Evolutionary conservation across 163 green algal species (phyloP), one percentile per base, ranked within the genome.

Genomic region (Scenedesmus sp.): DNA sequence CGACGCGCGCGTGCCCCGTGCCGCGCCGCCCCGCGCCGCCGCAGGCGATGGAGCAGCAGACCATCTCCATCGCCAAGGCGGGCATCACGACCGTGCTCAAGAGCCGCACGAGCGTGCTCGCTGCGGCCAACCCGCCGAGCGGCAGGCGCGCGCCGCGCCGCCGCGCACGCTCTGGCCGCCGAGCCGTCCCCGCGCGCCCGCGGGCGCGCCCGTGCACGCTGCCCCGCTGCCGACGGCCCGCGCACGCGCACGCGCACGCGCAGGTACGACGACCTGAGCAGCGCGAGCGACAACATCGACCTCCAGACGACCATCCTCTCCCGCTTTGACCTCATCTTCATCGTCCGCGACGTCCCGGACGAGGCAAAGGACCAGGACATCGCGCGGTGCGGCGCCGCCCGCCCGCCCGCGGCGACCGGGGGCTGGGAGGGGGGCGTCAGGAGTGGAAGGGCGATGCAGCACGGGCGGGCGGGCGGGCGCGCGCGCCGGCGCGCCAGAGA

Each of bases 11-110:
- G n/a, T n/a, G n/a, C n/a, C n/a, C n/a, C n/a, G n/a, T n/a, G n/a
- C n/a, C n/a, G n/a, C n/a, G n/a, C n/a, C n/a, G n/a, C n/a, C n/a
- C n/a, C n/a, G n/a, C n/a, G n/a, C n/a, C n/a, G n/a, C n/a, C n/a
- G n/a, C n/a, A n/a, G n/a, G 96, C 96, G 53, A 99, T 99, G 96
- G 96, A 99, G 91, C 96, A 99, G 91, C 96, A 99, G 88, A 99
- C 96, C 36, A 99, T 99, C 85, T 98, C 92, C 53, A 98, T 99
- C 63, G 96, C 96, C 57, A 99, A 99, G 87, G 96, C 96, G 15
- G 96, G 96, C 70, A 99, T 99, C 88, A 99, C 95, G 39, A 99
- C 96, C 28, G 96, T 99, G 87, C 92, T 99, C 66, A 97, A 97
- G 82, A 90, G 84, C 11, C 86, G 96, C 22, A 96, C 94, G 15